phyloP scores from a whole-genome alignment of 306 rosid species.

The Trifolium dubium region DNA sequence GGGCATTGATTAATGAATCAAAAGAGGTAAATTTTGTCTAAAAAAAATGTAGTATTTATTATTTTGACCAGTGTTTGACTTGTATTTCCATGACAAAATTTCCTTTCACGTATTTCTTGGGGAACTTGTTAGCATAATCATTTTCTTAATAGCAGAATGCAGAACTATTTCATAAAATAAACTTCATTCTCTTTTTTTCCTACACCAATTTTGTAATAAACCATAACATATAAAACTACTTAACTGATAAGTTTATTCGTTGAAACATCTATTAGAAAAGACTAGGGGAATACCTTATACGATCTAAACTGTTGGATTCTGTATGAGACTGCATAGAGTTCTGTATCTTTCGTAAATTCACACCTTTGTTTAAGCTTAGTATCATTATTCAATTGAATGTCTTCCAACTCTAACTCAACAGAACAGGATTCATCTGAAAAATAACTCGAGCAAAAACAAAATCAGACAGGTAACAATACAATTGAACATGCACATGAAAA shows the following conservation, averaged over 20 bases:
- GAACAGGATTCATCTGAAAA: slow-evolving; percentile 49
- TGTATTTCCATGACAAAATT: no score
- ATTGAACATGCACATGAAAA: not conserved
- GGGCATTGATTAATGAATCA: no score
- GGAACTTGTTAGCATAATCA: no score
- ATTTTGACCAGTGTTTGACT: no score
- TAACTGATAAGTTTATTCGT: not conserved
- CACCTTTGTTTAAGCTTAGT: slow-evolving; percentile 54
- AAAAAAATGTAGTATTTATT: no score
- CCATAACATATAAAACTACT: slow-evolving; percentile 1
- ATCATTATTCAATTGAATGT: slow-evolving; percentile 63
- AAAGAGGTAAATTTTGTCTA: no score
- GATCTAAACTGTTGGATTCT: slow-evolving; percentile 74
- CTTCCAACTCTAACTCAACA: slow-evolving; percentile 52
- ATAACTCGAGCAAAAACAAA: slow-evolving; percentile 47
- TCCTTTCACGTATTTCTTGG: no score
- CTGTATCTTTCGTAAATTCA: slow-evolving; percentile 57
- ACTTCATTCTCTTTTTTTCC: slow-evolving; percentile 25
- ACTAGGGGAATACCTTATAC: slow-evolving; percentile 62
- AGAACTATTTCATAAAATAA: slow-evolving; percentile 6
- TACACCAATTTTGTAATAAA: not conserved
- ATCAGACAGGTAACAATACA: slow-evolving; percentile 30
- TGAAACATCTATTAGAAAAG: slow-evolving; percentile 23
- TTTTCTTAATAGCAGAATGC: slow-evolving; percentile 32
- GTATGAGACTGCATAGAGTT: slow-evolving; percentile 58